Evolutionary conservation across 176 grass and related monocot genomes (phyloP), one percentile per base, ranked within the genome.

Genomic region (Echinochloa phyllopogon): DNA sequence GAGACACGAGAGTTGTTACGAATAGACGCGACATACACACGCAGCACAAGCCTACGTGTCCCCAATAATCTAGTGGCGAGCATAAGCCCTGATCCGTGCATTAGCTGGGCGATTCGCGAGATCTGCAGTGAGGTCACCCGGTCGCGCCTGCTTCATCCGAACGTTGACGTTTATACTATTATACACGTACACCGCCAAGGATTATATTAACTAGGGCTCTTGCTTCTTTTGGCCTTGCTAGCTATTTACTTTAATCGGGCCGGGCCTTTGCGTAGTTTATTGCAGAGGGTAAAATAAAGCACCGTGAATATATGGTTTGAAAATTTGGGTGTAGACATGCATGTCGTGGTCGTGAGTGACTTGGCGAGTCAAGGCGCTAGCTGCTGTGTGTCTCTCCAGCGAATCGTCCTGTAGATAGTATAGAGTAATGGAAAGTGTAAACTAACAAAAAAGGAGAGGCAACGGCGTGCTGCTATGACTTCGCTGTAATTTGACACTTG

Each of bases 101-200:
- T 39, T 80, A 33, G 67, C 11, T 68, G 1, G 78, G 59, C n/a
- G 88, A 86, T 90, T 37, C 55, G 78, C 55, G 17, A 82, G 84
- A 86, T 87, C 80, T 83, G 49, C 74, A 20, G 4, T 75, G 84
- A 87, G 67, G 41, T 83, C 84, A 83, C 59, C 59, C 9, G 79
- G 87, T 90, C 84, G 38, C 80, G 84, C 84, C 79, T 90, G 84
- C 67, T 90, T 83, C 88, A 83, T 87, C 84, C 84, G 43, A 87
- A 90, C 84, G 36, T 74, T 75, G 89, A 90, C 84, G 74, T 87
- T 79, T 83, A 83, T 11, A 58, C 2, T 87, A 74, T 67, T 61
- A 6, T 74, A 62, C 1, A 27, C 13, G 33, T 65, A 53, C 20
- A 11, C 23, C 1, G 6, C 47, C 21, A 33, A 33, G 47, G 57